Base-by-base conservation (phyloP, 2,329 filamentous ascomycete genomes). In the Emydomyces testavorans region DNA sequence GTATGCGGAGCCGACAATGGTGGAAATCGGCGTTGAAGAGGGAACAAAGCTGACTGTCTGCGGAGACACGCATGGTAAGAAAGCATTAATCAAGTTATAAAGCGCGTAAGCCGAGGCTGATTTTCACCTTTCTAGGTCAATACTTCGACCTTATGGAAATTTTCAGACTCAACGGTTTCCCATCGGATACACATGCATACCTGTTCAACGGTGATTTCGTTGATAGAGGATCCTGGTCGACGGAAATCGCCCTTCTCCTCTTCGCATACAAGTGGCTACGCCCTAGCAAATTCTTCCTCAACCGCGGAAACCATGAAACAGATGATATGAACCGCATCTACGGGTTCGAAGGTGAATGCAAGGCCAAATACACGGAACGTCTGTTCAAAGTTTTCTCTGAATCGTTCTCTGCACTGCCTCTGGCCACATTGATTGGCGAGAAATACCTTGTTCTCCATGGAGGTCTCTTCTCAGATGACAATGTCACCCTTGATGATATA, bases 251-350 rank as follows among this genome's bases (percentile, higher is more conserved):
- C 8, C 75, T 98, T 39, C 74, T 95, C 8, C 74, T 98, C 16
- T 98, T 95, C 66, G 85, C 90, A 37, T 94, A 94, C 76, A 98
- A 98, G 72, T 94, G 87, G 90, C 68, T 96, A 59, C 80, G 85
- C 47, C 92, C 92, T 6, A 78, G 80, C 36, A 79, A 75, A 47
- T 90, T 98, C 75, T 96, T 94, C 78, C 73, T 98, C 54, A 98
- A 98, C 74, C 81, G 92, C 53, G 92, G 92, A 57, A 98, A 98
- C 69, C 92, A 98, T 69, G 92, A 98, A 71, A 96, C 92, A 41
- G 90, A 96, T 64, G 90, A 95, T 67, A 98, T 98, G 92, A 98
- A 98, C 74, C 81, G 87, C 56, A 89, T 92, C 46, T 98, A 98
- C 63, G 92, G 92, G 15, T 98, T 98, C 60, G 92, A 98, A 67